Base-by-base conservation (phyloP, 2,329 filamentous ascomycete species). In the Penicillium digitatum region DNA sequence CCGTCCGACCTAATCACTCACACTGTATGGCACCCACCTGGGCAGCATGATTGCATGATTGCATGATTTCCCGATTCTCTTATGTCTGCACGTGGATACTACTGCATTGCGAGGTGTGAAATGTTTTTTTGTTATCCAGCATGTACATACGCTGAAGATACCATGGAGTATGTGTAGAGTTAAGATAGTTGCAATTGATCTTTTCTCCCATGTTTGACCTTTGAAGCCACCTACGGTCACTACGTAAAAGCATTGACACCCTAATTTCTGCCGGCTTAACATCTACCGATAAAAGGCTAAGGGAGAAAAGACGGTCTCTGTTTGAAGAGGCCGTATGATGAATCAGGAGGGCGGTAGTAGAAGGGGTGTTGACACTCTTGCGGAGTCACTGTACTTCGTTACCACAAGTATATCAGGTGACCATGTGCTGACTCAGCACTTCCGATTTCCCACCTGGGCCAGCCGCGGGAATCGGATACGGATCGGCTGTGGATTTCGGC, bases 91-190 rank as follows among this genome's bases (percentile, higher is more conserved):
- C 26, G 26, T 48, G 45, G 48, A 57, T 55, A 55, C 59, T 48
- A 29, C 53, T 62, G 63, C 59, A 66, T 65, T 52, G 46, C 47
- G 47, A 59, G 58, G 57, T 48, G 49, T 44, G 34, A 52, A 26
- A 26, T 39, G 12, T 55, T 54, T 55, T 54, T 61, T 50, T 46
- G 18, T 42, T 38, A 50, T 42, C 32, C 29, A 50, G 34, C 46
- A 47, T 65, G 62, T 64, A 66, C 56, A 66, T 66, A 65, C 34
- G 52, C 38, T 48, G 54, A 59, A 62, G 63, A 67, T 65, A 68
- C 60, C 56, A 66, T 44, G 56, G 45, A 52, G 47, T 44, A 35
- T 37, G 40, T 34, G 26, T 46, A 42, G 46, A 51, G 42, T 50
- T 51, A 59, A 51, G 45, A 44, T 51, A 37, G 27, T 18, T 16